Base-by-base conservation (phyloP, 768 basidiomycete genomes). In the Rhizopogon salebrosus region DNA sequence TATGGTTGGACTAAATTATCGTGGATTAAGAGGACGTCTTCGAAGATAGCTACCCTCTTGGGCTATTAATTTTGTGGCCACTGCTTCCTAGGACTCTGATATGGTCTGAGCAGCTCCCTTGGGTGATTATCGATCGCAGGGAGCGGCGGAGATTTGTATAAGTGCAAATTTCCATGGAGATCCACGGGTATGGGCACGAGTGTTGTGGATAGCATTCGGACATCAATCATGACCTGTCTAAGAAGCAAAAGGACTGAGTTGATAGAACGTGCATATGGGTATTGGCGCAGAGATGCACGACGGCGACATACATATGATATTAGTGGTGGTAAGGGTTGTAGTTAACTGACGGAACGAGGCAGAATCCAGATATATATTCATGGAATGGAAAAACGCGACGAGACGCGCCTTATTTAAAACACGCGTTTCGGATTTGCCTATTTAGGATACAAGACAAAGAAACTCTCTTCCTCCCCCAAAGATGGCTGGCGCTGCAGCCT, bases 401-500 rank as follows among this genome's bases (percentile, higher is more conserved):
- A 3, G 45, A 46, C 45, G 45, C 45, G 45, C n/a, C 35, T 34
- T 29, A 20, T 34, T 34, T 2, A 27, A 29, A 18, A 45, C 43
- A 29, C 29, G 29, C 43, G 43, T 14, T 31, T 23, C 5, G 16
- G 22, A 34, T 22, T 34, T 46, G 5, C 45, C 45, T 46, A 16
- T 46, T 46, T n/a, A 23, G 45, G 45, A 46, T 16, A 22, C 20
- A 16, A 20, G 10, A 11, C 10, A 34, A 34, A 13, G 31, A 34
- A 34, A 34, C 26, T 27, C 31, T 46, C 16, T 8, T 31, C 18
- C 14, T 45, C 26, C 29, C 10, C 22, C 23, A 37, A 56, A 45
- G 48, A 42, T 67, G 67, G 48, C 69, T 14, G 62, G 58, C 34
- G 66, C 64, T 37, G 58, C 64, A 52, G 58, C 54, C n/a, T 58